Conservation (phyloP, 331 rosid genomes). For the Quercus lobata region DNA sequence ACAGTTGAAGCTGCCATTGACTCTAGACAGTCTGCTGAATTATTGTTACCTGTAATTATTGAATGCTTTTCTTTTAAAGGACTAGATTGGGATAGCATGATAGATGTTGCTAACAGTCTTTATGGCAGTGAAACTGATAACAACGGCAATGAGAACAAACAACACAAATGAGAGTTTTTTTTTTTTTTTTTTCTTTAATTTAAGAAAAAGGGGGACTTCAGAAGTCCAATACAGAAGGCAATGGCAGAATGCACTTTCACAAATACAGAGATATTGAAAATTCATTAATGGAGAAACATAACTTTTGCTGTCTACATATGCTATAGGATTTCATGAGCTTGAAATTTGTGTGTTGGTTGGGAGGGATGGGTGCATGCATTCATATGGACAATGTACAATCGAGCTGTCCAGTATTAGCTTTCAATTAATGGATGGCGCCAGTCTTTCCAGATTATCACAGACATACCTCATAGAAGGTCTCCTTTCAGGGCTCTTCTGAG, state of each 20-base stretch:
- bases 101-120: neutral
- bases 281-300: neutral
- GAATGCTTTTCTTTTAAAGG: neutral
- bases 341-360: neutral
- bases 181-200: too few relatives aligned
- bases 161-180: neutral
- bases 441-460: constrained; percentile 36
- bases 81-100: neutral
- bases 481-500: constrained; percentile 43
- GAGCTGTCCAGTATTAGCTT: neutral
- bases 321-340: neutral
- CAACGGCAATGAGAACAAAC: neutral
- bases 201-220: neutral
- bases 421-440: constrained; percentile 21
- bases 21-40: neutral
- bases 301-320: neutral
- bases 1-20: neutral
- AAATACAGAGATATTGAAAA: neutral
- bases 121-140: neutral
- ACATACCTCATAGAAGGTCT: constrained; percentile 50
- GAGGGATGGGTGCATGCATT: neutral
- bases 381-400: neutral
- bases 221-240: neutral
- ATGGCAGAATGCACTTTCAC: neutral
- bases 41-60: neutral